Base-by-base conservation (phyloP, 2,329 filamentous ascomycete species). In the Myriosclerotinia scirpicola region DNA sequence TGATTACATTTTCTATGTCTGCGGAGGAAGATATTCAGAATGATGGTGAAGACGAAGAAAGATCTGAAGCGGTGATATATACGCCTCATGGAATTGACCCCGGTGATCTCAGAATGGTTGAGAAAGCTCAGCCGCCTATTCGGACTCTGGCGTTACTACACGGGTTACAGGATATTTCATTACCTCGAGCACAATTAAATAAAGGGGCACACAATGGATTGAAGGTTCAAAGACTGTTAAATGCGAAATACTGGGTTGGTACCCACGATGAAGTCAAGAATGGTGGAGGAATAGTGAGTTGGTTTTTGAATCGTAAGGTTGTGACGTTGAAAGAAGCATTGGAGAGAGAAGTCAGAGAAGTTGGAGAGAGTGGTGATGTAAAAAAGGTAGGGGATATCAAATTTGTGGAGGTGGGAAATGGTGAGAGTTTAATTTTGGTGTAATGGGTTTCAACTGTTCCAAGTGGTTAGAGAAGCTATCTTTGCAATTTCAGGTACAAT, bases 221-320 rank as follows among this genome's bases (percentile, higher is more conserved):
- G 20, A 79, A 83, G 67, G 84, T 84, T 3, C 85, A 85, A 67
- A 76, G 80, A 20, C 76, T 82, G 5, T 76, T 85, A 40, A 78
- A 80, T 2, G 84, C 85, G 0, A 82, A 79, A 70, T 90, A 89
- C 71, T 90, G 87, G 87, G 77, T 90, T 22, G 82, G 82, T 0
- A 90, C 87, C 36, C 87, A 90, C 71, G 87, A 89, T 70, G 87
- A 89, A 75, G 78, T 84, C 5, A 89, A 89, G 76, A 81, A 76
- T 64, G 86, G 85, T 0, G 81, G 81, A 0, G 86, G 87, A 0
- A 71, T 89, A 6, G 81, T 89, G 12, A 81, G 84, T 77, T 76
- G 78, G 68, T 80, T 87, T 52, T 71, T 87, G 62, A 75, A 75
- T 53, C 73, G 81, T 62, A 81, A 79, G 64, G 69, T 73, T n/a